A percentile compares a stretch with the other conserved stretches of the same genome.
phyloP scores from a whole-genome alignment of 306 rosid species.

The Echinosophora koreensis region DNA sequence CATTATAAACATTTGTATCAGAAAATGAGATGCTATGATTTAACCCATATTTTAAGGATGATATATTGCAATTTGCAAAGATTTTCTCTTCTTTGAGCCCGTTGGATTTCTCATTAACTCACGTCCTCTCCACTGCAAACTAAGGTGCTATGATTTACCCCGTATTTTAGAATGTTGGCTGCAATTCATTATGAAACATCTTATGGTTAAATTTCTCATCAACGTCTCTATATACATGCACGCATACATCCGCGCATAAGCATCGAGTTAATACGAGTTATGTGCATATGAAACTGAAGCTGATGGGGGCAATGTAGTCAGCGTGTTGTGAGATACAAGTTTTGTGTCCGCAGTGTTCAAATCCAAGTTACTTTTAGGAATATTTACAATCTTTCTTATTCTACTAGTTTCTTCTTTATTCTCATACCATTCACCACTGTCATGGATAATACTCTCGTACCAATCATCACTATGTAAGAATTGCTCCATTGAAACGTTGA shows the following conservation, averaged over 20 bases:
- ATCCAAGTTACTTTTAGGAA: neutral
- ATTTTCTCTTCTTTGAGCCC: neutral
- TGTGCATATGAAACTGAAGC: conserved; percentile 6
- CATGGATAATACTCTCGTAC: neutral
- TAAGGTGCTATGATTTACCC: neutral
- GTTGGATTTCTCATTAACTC: neutral
- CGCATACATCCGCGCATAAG: neutral
- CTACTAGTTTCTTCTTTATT: neutral
- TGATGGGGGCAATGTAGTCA: neutral
- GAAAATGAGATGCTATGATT: conserved; percentile 26
- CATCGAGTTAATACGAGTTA: neutral
- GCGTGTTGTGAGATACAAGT: neutral
- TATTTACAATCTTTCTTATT: neutral
- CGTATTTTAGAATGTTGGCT: neutral
- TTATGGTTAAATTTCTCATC: neutral
- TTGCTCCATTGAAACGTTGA: neutral
- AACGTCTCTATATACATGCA: neutral
- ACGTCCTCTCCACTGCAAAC: neutral
- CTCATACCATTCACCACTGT: neutral
- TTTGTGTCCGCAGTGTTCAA: neutral
- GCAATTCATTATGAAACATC: neutral
- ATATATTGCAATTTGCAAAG: conserved; percentile 8
- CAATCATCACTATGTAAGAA: neutral
- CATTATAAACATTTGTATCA: conserved; percentile 36
- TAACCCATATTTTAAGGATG: conserved; percentile 9